These are phyloP conservation scores for Trichoderma koningiopsis DNA, from an alignment of 2,329 filamentous ascomycete species.

Conservation along the genomic window DNA sequence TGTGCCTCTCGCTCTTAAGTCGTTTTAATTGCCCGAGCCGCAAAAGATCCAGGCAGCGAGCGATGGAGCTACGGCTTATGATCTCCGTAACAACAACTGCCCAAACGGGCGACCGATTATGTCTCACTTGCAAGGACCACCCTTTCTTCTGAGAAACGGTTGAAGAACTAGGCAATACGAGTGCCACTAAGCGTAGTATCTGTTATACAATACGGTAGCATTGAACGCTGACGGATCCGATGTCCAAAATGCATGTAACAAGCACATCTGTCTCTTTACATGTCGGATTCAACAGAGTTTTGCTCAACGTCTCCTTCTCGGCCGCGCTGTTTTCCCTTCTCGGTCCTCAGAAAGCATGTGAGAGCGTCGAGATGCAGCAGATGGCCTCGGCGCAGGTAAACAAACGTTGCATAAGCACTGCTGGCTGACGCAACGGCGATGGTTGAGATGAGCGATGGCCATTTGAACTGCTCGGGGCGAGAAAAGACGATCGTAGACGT, in stretches of 20 bases:
- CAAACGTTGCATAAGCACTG: constrained; percentile 17
- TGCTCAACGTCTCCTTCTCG: neutral
- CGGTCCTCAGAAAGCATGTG: neutral
- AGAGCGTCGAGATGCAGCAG: constrained; percentile 18
- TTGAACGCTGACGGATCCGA: neutral
- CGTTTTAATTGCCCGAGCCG: neutral
- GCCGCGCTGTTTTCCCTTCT: neutral
- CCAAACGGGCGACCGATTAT: constrained; percentile 2
- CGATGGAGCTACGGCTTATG: neutral
- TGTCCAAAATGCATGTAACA: neutral
- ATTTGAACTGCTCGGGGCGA: constrained; percentile 64
- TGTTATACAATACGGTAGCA: neutral
- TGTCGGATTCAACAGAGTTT: neutral
- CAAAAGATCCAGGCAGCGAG: neutral
- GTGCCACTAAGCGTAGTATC: neutral
- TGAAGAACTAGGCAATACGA: neutral
- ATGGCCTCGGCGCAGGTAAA: constrained; percentile 19
- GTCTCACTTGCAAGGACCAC: neutral
- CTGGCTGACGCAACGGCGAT: constrained; percentile 14
- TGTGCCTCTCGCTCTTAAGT: neutral
- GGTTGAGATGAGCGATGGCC: constrained; percentile 55
- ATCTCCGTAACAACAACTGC: neutral
- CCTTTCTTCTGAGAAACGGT: neutral
- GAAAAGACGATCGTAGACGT: constrained; percentile 66
- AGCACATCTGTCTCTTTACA: neutral